Evolutionary conservation across 1,139 yeast species (phyloP), one percentile per base, ranked within the genome.

Genomic region (Blastobotrys malaysiensis): DNA sequence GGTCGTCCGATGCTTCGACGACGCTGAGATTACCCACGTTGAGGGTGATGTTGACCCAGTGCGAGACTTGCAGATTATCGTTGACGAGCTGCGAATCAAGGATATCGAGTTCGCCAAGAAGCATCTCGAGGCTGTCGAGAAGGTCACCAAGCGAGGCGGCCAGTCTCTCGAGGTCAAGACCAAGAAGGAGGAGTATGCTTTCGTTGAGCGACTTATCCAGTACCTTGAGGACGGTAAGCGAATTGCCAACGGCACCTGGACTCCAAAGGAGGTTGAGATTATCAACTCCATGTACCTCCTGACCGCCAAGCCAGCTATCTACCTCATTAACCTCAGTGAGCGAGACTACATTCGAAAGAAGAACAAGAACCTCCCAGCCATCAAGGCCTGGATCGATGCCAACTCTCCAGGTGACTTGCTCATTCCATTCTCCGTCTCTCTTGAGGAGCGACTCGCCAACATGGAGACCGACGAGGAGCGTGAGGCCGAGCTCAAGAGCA

Each of bases 11-110:
- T 87, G 96, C 76, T 93, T 93, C 68, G 99, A 93, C 70, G 99
- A 93, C 73, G 95, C 98, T 53, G 99, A 93, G 68, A 93, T 93
- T 67, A 91, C 91, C 65, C 99, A 93, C 74, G 88, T 93, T 66
- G 97, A 91, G 76, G 97, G 97, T 73, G 98, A 91, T 71, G 99
- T 93, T 60, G 86, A 93, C 74, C 99, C 99, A 61, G 84, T 81
- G 55, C 88, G 96, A 69, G 99, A 93, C 75, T 83, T 95, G 75
- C 96, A 89, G 63, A 91, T 93, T 69, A 89, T 95, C 69, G 81
- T 81, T 65, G 89, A 88, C 61, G 99, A 93, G 77, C 83, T 93
- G 74, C 85, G 97, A 77, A 82, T 91, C 70, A 93, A 93, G 77
- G 99, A 93, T 76, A 90, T 91, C 64, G 99, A 93, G 76, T 93